Percentiles rank a stretch among this genome's conserved stretches.
Evolutionary conservation across 2,329 filamentous ascomycete species (phyloP).

Genomic region (Fusarium sacchari): DNA sequence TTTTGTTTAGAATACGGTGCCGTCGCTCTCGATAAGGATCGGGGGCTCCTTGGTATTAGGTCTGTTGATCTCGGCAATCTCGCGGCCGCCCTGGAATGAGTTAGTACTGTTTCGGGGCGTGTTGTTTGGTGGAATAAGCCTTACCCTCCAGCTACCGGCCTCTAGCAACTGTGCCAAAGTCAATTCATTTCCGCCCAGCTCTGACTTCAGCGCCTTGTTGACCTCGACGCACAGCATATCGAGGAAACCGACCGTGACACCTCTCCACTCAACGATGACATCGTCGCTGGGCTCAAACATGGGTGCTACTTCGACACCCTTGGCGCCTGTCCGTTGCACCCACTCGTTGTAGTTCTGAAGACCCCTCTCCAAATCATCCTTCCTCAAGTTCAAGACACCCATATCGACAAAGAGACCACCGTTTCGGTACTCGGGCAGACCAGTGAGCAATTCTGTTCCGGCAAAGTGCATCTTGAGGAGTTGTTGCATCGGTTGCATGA

Average conservation of each 20-base stretch:
- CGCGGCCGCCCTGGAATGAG: slow-evolving; percentile 78
- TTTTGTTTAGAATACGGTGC: slow-evolving; percentile 82
- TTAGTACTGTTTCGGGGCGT: slow-evolving; percentile 12
- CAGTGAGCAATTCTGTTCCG: slow-evolving; percentile 83
- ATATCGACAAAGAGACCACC: slow-evolving; percentile 88
- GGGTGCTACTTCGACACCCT: slow-evolving; percentile 64
- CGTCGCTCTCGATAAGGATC: slow-evolving; percentile 95
- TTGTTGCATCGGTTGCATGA: slow-evolving; percentile 90
- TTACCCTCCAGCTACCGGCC: slow-evolving; percentile 97
- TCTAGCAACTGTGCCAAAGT: slow-evolving; percentile 90
- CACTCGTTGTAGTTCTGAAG: slow-evolving; percentile 72
- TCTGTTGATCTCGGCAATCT: slow-evolving; percentile 93
- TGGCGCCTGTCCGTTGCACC: slow-evolving; percentile 75
- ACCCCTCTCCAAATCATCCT: slow-evolving; percentile 74
- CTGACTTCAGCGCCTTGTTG: slow-evolving; percentile 52
- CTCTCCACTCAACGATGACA: slow-evolving; percentile 73
- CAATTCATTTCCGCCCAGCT: slow-evolving; percentile 76
- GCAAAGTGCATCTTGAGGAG: slow-evolving; percentile 83
- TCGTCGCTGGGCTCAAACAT: slow-evolving; percentile 70
- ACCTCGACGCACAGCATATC: slow-evolving; percentile 62
- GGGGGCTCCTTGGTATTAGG: slow-evolving; percentile 97
- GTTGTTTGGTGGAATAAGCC: slow-evolving; percentile 38
- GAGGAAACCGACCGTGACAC: slow-evolving; percentile 68
- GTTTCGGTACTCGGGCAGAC: slow-evolving; percentile 91
- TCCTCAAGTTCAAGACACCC: slow-evolving; percentile 81